Evolutionary conservation across 1,284 basidiomycete genomes (phyloP), one percentile per base, ranked within the genome.

Genomic region (Lentinula novae-zelandiae): DNA sequence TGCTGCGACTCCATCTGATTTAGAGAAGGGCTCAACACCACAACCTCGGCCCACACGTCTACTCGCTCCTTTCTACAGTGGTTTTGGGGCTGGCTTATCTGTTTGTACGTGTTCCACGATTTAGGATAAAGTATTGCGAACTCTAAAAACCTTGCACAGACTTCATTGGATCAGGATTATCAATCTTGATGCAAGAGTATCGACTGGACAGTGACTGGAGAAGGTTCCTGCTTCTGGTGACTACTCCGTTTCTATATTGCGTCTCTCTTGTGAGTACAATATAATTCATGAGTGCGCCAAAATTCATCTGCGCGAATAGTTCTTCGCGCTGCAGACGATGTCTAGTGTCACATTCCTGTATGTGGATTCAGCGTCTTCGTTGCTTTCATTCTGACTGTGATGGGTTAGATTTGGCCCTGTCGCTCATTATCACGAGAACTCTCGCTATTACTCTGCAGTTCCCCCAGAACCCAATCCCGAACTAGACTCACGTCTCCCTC

Each of bases 51-150:
- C 88, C 0, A 81, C 85, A 55, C 82, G 86, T 51, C 79, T 92
- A n/a, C 87, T 90, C 65, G 91, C 90, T 5, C 90, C 92, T 0
- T 72, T 94, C 57, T 91, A 93, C 67, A 84, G 83, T 53, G 93
- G 93, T 17, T 69, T 93, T 8, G 88, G 87, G 42, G 82, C 81
- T 64, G 90, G 78, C 13, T 71, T 86, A 65, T 83, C 80, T 17
- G 69, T 83, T 58, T 90, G 91, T 87, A 70, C 72, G 81, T 74
- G 8, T 31, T 42, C 10, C 36, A 52, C 58, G 49, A 13, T 58
- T n/a, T 2, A 44, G 48, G 9, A 60, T 27, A 22, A 33, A 39
- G 12, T 57, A 56, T 33, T 13, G 38, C 57, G 50, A 49, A 62
- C 57, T 50, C 12, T 50, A 61, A 38, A 31, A 44, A 10, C 50